Percentiles rank a stretch among this genome's conserved stretches.
Evolutionary conservation across 148 eudicot species (phyloP).

Genomic region (Salicornia ramosissima): DNA sequence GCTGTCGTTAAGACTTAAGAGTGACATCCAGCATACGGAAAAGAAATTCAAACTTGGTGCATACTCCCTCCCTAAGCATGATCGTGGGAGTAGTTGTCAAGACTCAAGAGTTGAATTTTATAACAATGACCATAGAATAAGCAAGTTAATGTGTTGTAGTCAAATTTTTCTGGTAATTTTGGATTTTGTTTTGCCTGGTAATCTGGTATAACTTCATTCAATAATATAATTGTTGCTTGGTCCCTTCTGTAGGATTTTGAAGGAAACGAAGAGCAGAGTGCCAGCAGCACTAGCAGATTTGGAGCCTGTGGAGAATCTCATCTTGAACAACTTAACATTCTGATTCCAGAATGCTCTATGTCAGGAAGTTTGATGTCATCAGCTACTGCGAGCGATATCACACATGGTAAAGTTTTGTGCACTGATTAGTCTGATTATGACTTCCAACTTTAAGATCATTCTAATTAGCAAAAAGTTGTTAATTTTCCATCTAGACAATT

Average conservation of each 20-base stretch:
- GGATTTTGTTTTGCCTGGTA: background rate
- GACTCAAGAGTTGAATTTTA: background rate
- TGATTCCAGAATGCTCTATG: constrained; percentile 50
- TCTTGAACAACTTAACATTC: constrained; percentile 22
- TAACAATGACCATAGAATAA: background rate
- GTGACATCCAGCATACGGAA: background rate
- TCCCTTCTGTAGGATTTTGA: constrained; percentile 37
- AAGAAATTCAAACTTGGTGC: background rate
- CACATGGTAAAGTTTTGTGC: constrained; percentile 24
- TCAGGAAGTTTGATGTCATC: constrained; percentile 60
- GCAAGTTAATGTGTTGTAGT: background rate
- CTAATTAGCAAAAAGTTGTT: background rate
- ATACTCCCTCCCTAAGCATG: too few relatives aligned
- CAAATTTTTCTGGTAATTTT: background rate
- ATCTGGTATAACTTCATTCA: background rate
- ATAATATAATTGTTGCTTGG: background rate
- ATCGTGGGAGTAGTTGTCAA: too few relatives aligned
- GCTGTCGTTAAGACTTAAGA: background rate
- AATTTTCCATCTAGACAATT: background rate
- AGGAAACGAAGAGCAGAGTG: constrained; percentile 35
- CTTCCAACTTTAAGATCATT: background rate
- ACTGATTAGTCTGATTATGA: background rate
- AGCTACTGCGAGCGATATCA: constrained; percentile 31
- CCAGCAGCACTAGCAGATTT: constrained; percentile 27
- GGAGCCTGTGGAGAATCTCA: constrained; percentile 31